A percentile compares a stretch with the other conserved stretches of the same genome.
These are phyloP conservation scores for Tolypocladium amazonense DNA, from an alignment of 2,329 filamentous ascomycete species.

Conservation along the genomic window DNA sequence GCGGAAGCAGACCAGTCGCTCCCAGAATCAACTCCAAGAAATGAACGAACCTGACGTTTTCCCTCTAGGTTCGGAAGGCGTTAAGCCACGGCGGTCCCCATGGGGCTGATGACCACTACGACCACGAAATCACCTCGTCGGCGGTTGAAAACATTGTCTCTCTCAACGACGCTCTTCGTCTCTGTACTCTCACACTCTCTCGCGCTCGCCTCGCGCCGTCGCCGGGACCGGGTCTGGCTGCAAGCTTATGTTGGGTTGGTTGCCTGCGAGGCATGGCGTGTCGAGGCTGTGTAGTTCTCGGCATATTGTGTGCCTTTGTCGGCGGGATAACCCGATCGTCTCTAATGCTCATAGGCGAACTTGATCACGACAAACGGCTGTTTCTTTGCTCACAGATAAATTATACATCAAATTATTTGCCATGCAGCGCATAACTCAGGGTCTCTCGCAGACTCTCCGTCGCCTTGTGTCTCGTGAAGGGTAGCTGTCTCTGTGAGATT, in stretches of 20 bases:
- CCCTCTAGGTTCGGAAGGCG: constrained; percentile 94
- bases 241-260: constrained; percentile 14
- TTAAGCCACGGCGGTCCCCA: constrained; percentile 35
- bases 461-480: not conserved
- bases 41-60: constrained; percentile 46
- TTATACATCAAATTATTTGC: constrained; percentile 16
- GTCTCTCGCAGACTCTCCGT: not conserved
- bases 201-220: constrained; percentile 17
- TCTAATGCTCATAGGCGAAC: constrained; percentile 27
- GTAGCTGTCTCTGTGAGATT: not conserved
- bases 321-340: constrained; percentile 14
- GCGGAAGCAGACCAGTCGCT: constrained; percentile 22
- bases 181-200: constrained; percentile 5
- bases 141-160: constrained; percentile 4
- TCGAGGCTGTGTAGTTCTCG: constrained; percentile 5
- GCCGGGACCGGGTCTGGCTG: constrained; percentile 12
- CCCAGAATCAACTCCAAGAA: constrained; percentile 12
- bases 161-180: constrained; percentile 6
- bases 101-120: constrained; percentile 11
- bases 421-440: not conserved
- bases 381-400: constrained; percentile 32
- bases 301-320: constrained; percentile 1
- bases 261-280: constrained; percentile 15
- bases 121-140: constrained; percentile 9
- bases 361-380: constrained; percentile 29